Conservation (phyloP, 495 filamentous ascomycete species). For the Usnea hakonensis region DNA sequence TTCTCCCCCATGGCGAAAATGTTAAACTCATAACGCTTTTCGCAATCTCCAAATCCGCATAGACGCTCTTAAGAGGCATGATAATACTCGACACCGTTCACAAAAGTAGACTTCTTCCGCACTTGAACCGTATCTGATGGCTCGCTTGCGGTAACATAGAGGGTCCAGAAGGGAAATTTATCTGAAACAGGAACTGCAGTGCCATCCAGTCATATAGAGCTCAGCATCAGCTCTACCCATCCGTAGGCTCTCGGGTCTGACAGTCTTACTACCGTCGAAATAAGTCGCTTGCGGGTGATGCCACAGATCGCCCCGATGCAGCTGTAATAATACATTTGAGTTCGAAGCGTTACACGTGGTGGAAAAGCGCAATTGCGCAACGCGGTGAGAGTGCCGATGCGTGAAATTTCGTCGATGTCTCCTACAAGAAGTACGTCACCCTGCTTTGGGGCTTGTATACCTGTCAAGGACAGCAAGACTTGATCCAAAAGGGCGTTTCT, state of each 20-base stretch:
- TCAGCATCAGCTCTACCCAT: slow-evolving; percentile 34
- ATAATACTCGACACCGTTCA: neutral
- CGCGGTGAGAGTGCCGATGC: slow-evolving; percentile 36
- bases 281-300: slow-evolving; percentile 48
- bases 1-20: neutral
- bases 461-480: slow-evolving; percentile 37
- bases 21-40: neutral
- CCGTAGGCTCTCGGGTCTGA: slow-evolving; percentile 42
- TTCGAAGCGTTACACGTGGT: slow-evolving; percentile 43
- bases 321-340: slow-evolving; percentile 48
- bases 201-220: slow-evolving; percentile 42
- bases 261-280: slow-evolving; percentile 39
- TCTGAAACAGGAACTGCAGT: slow-evolving; percentile 44
- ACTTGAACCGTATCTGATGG: neutral
- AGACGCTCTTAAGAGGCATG: neutral
- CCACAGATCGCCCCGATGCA: slow-evolving; percentile 46
- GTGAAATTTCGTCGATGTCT: slow-evolving; percentile 47
- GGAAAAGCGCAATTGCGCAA: slow-evolving; percentile 45
- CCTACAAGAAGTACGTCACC: slow-evolving; percentile 32
- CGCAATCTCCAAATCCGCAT: neutral
- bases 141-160: neutral
- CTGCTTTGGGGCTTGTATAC: slow-evolving; percentile 22
- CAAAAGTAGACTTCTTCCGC: neutral
- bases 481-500: slow-evolving; percentile 41
- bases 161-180: neutral